These are phyloP conservation scores for Phanerochaete carnosa DNA, from an alignment of 768 basidiomycete species.

Conservation along the genomic window DNA sequence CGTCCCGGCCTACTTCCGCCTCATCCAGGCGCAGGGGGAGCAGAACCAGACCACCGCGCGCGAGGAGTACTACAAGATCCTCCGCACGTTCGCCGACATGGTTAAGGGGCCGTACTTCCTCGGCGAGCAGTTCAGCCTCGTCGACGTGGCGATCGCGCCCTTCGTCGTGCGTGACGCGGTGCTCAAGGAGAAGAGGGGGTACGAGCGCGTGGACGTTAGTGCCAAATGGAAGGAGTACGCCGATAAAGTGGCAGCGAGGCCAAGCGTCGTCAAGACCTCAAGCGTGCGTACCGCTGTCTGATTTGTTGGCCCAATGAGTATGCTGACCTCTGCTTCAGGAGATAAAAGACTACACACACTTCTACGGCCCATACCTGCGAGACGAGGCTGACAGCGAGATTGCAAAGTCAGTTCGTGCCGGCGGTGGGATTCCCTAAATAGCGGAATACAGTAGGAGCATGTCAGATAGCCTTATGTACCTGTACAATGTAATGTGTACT, in stretches of 20 bases:
- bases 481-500: background rate
- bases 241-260: conserved; percentile 33
- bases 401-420: conserved; percentile 26
- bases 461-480: background rate
- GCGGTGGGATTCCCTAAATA: conserved; percentile 21
- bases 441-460: no score
- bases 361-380: conserved; percentile 32
- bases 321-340: conserved; percentile 18
- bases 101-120: conserved; percentile 47
- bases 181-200: conserved; percentile 42
- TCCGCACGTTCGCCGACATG: conserved; percentile 30
- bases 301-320: background rate
- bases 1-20: conserved; percentile 45
- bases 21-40: conserved; percentile 24
- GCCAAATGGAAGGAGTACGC: conserved; percentile 41
- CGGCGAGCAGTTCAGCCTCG: conserved; percentile 46
- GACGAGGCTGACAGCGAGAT: conserved; percentile 28
- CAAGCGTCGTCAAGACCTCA: conserved; percentile 40
- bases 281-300: background rate
- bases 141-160: conserved; percentile 52
- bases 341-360: conserved; percentile 36
- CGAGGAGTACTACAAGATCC: conserved; percentile 31
- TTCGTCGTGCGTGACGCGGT: conserved; percentile 46
- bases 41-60: conserved; percentile 31
- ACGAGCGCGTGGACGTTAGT: conserved; percentile 36